Conservation (phyloP, 495 filamentous ascomycete genomes). For the Penicillium cataractarum region DNA sequence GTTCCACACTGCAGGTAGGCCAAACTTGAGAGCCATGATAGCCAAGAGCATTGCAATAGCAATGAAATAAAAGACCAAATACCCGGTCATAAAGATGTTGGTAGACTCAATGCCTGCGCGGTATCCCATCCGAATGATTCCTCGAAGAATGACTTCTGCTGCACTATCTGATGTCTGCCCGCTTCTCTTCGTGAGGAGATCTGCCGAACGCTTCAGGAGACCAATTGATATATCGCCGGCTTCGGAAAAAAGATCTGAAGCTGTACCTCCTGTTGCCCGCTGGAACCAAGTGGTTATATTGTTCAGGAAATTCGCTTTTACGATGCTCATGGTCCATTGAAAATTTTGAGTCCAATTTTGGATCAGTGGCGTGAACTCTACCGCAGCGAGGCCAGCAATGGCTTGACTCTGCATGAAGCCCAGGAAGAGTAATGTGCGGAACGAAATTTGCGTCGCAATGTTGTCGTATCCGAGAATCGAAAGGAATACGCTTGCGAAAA, state of each 20-base stretch:
- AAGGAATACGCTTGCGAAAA: background rate
- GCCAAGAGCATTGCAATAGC: background rate
- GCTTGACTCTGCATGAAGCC: conserved; percentile 1
- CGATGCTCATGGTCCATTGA: background rate
- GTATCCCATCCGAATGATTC: background rate
- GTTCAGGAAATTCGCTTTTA: background rate
- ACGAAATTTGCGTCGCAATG: background rate
- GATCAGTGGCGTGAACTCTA: background rate
- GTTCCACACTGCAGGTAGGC: background rate
- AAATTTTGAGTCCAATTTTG: background rate
- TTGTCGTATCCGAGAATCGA: background rate
- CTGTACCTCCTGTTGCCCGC: background rate
- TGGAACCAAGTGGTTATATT: background rate
- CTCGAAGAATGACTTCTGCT: background rate
- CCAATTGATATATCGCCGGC: background rate
- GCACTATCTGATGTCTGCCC: background rate
- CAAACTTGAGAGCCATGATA: background rate
- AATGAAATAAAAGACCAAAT: background rate
- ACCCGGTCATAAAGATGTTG: background rate
- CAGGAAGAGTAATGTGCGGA: background rate
- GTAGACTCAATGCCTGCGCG: background rate
- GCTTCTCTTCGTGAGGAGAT: background rate
- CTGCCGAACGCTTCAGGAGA: background rate
- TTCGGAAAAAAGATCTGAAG: background rate
- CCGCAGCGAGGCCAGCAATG: background rate